These are phyloP conservation scores for Parietichytrium sp. DNA, from an alignment of 108 stramenopile species.

Conservation along the genomic window DNA sequence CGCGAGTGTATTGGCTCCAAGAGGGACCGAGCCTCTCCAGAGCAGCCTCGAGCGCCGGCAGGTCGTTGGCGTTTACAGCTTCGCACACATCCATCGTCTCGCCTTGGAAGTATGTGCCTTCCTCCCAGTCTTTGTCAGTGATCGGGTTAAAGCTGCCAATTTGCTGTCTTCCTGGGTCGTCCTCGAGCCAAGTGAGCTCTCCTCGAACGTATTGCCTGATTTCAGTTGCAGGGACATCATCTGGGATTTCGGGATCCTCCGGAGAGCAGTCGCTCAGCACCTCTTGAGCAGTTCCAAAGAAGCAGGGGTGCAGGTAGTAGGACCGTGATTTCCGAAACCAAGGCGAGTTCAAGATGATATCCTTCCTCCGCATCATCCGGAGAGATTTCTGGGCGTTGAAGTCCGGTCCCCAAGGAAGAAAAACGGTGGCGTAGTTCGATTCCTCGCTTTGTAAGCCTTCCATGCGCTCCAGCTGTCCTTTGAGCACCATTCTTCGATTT, in stretches of 20 bases:
- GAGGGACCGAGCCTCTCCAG: not conserved
- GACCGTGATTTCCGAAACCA: conserved; percentile 41
- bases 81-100: not conserved
- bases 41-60: not conserved
- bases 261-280: conserved; percentile 45
- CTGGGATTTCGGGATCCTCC: conserved; percentile 45
- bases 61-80: not conserved
- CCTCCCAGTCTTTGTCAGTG: conserved; percentile 45
- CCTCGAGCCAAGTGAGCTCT: conserved; percentile 39
- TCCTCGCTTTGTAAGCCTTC: not conserved
- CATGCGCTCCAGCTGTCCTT: conserved; percentile 43
- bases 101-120: conserved; percentile 41
- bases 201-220: conserved; percentile 39
- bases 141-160: conserved; percentile 50
- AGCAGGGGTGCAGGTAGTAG: conserved; percentile 50
- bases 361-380: conserved; percentile 45
- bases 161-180: conserved; percentile 51
- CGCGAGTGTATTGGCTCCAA: not conserved
- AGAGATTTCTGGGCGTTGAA: conserved; percentile 46
- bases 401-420: conserved; percentile 55
- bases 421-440: conserved; percentile 56
- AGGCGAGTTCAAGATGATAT: conserved; percentile 37
- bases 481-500: no score
- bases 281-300: conserved; percentile 47
- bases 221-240: conserved; percentile 39